A percentile compares a stretch with the other conserved stretches of the same genome.
phyloP scores from a whole-genome alignment of 2,329 filamentous ascomycete genomes.

The Sporothrix inflata region DNA sequence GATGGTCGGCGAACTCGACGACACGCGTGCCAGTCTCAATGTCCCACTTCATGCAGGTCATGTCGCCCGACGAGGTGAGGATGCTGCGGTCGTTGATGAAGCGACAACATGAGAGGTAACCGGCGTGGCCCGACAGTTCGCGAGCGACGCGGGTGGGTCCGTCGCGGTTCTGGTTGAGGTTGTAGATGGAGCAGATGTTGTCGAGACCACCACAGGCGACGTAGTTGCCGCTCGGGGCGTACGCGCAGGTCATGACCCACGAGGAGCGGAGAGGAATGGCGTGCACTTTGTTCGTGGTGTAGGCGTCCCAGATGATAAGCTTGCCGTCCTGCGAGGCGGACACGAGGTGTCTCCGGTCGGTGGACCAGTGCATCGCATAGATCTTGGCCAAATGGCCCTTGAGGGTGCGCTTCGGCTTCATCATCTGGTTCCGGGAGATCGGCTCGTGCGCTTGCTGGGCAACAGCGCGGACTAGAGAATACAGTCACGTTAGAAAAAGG shows the following conservation, averaged over 20 bases:
- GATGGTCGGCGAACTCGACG: constrained; percentile 96
- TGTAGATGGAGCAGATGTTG: constrained; percentile 99
- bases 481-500: constrained; percentile 29
- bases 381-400: constrained; percentile 99
- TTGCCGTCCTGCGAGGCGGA: constrained; percentile 99
- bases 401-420: constrained; percentile 95
- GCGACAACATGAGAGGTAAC: constrained; percentile 96
- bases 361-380: constrained; percentile 99
- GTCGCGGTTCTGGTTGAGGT: constrained; percentile 89
- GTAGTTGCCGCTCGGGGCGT: constrained; percentile 96
- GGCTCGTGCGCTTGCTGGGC: constrained; percentile 90
- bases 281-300: constrained; percentile 99
- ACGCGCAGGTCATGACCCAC: constrained; percentile 99
- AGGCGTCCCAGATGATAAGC: constrained; percentile 99
- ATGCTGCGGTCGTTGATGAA: constrained; percentile 99
- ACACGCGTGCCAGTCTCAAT: constrained; percentile 97
- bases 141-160: constrained; percentile 95
- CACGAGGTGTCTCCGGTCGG: constrained; percentile 93
- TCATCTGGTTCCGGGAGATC: constrained; percentile 85
- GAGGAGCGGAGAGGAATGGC: constrained; percentile 96
- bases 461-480: constrained; percentile 77
- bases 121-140: constrained; percentile 94
- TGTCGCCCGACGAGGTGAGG: constrained; percentile 96
- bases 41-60: constrained; percentile 99
- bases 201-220: constrained; percentile 98